phyloP scores from a whole-genome alignment of 2,329 filamentous ascomycete species.

The Ceratocystis lukuohia region DNA sequence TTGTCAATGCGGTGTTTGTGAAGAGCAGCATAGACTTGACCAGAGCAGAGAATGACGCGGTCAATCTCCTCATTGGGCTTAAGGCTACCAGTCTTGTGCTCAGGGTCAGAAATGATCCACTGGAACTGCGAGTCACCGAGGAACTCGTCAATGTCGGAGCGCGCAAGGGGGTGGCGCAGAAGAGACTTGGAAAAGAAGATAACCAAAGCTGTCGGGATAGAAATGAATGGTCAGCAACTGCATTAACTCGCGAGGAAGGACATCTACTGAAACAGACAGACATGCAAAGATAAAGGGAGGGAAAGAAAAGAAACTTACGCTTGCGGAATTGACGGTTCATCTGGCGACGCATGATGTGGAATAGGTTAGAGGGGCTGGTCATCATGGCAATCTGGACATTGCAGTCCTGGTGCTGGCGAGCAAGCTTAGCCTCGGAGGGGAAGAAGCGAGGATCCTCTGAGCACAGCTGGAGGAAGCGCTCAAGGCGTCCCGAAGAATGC shows the following conservation, averaged over 20 bases:
- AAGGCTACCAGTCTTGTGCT: conserved; percentile 62
- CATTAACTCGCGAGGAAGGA: background rate
- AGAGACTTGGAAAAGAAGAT: conserved; percentile 98
- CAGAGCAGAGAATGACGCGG: conserved; percentile 85
- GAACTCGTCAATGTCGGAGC: conserved; percentile 84
- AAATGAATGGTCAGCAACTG: conserved; percentile 22
- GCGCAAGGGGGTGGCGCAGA: conserved; percentile 82
- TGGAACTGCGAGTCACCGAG: conserved; percentile 83
- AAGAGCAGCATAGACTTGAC: conserved; percentile 84
- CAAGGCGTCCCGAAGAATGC: conserved; percentile 93
- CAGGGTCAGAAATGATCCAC: conserved; percentile 88
- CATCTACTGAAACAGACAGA: background rate
- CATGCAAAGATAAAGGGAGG: conserved; percentile 9
- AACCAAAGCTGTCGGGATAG: conserved; percentile 52
- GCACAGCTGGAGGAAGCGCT: conserved; percentile 91
- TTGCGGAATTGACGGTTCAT: conserved; percentile 99
- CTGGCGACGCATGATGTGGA: conserved; percentile 91
- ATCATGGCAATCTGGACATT: conserved; percentile 98
- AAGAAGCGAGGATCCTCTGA: conserved; percentile 95
- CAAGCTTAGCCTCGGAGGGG: conserved; percentile 75
- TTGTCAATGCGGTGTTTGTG: conserved; percentile 82
- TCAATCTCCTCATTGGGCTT: conserved; percentile 75
- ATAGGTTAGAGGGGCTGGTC: conserved; percentile 90
- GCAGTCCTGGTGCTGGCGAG: conserved; percentile 97
- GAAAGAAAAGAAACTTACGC: conserved; percentile 47